A percentile compares a stretch with the other conserved stretches of the same genome.
Conservation (phyloP, 148 eudicot genomes). For the Fagopyrum tataricum region DNA sequence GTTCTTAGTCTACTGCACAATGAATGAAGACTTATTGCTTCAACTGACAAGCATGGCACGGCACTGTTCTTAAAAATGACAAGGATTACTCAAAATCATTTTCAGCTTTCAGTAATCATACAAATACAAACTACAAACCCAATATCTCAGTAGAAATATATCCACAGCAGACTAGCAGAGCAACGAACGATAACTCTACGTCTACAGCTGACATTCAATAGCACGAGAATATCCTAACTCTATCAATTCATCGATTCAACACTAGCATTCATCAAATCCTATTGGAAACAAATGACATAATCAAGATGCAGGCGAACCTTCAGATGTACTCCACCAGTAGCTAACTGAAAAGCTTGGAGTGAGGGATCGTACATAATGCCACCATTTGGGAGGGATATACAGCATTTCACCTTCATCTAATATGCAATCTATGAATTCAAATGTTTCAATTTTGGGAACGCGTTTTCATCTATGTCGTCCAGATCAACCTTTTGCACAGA, state of each 20-base stretch:
- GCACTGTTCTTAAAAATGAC: not conserved
- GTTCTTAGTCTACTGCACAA: not conserved
- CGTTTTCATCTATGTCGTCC: constrained; percentile 58
- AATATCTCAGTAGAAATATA: not conserved
- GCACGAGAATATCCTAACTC: not conserved
- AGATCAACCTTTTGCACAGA: constrained; percentile 64
- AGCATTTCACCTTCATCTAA: constrained; percentile 98
- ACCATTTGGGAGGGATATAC: constrained; percentile 98
- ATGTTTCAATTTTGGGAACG: constrained; percentile 60
- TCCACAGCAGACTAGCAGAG: constrained; percentile 5
- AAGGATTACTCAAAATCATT: constrained; percentile 5
- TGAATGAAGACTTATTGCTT: not conserved
- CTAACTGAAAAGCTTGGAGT: constrained; percentile 88
- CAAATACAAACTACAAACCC: not conserved
- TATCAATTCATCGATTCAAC: constrained; percentile 8
- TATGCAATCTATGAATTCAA: constrained; percentile 83
- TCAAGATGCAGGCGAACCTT: constrained; percentile 31
- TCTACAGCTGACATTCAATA: constrained; percentile 6
- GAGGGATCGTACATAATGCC: constrained; percentile 93
- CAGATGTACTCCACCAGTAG: constrained; percentile 83
- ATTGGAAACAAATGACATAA: not conserved
- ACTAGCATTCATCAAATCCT: constrained; percentile 4
- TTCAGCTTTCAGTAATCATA: not conserved
- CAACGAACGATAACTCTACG: not conserved
- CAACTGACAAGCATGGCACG: not conserved